Percentiles rank a stretch among this genome's conserved stretches.
Evolutionary conservation across 176 grass and related monocot genomes (phyloP).

Genomic region (Bromus sterilis): DNA sequence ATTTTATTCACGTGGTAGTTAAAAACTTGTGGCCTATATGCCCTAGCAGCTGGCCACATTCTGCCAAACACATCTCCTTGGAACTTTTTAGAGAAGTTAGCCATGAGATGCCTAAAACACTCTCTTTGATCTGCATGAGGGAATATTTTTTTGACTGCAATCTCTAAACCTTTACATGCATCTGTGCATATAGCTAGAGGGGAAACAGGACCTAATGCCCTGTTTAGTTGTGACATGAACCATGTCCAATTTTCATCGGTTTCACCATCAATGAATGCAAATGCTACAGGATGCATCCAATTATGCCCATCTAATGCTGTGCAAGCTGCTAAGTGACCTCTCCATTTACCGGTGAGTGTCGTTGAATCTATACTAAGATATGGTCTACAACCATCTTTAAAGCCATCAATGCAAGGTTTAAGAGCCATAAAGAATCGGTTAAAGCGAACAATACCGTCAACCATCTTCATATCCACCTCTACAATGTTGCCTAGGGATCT

Average conservation of each 20-base stretch:
- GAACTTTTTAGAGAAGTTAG: background rate
- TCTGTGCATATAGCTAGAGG: background rate
- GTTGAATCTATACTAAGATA: no score
- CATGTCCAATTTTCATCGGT: background rate
- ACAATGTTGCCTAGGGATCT: no score
- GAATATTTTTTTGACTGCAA: background rate
- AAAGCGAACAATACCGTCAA: no score
- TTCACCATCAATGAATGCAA: background rate
- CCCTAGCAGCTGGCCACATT: background rate
- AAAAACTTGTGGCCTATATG: background rate
- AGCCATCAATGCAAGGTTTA: no score
- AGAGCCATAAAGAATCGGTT: no score
- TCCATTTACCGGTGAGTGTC: no score
- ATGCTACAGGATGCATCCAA: no score
- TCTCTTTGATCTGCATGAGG: background rate
- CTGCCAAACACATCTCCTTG: background rate
- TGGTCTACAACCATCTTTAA: no score
- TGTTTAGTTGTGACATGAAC: background rate
- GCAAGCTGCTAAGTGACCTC: no score
- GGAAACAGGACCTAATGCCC: background rate
- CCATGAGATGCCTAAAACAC: background rate
- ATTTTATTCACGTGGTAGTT: background rate
- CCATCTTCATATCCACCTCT: no score
- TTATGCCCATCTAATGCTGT: no score
- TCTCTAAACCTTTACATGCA: background rate